Base-by-base conservation (phyloP, 129 eudicot species). In the Cynara cardunculus region DNA sequence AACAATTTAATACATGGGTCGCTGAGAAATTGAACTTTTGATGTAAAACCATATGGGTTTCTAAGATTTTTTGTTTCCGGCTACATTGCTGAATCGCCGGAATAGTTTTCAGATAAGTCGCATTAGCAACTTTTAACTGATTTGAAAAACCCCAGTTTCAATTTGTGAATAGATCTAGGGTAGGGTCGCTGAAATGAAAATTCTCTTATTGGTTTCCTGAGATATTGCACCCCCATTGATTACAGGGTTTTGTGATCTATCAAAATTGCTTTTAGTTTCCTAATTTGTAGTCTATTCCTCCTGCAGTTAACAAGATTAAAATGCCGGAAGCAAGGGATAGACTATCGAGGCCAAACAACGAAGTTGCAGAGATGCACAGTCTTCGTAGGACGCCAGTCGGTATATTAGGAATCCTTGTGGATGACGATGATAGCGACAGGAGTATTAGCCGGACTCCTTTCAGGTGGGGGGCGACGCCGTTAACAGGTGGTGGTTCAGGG, bases 251-350 rank as follows among this genome's bases (percentile, higher is more conserved):
- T 37, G 13, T 39, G 49, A 39, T 7, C 37, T 5, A 32, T 32
- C 8, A 39, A 11, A 13, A 16, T 46, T 18, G 64, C 32, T 1
- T 2, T 13, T 76, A 19, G 65, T 13, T 79, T 14, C 9, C 30
- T 79, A 9, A 56, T 34, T 37, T 31, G 18, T 25, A 16, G 1
- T 32, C 19, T 72, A 18, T 39, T 72, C 8, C 18, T 77, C 22
- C 21, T 78, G 49, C 73, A 76, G 82, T 49, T 75, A 18, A 74
- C 74, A 61, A 13, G 22, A 80, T 27, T 19, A 49, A 64, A 27
- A 91, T 89, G 93, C 86, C 89, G 41, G 93, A 85, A 81, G 85
- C 90, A 80, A 90, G 97, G 65, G 96, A 92, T 30, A 53, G 91
- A 65, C 35, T 88, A 70, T 53, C 88, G 49, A 88, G 95, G 88